A percentile compares a stretch with the other conserved stretches of the same genome.
These are phyloP conservation scores for Umbilicaria muhlenbergii DNA, from an alignment of 495 filamentous ascomycete genomes.

Conservation along the genomic window DNA sequence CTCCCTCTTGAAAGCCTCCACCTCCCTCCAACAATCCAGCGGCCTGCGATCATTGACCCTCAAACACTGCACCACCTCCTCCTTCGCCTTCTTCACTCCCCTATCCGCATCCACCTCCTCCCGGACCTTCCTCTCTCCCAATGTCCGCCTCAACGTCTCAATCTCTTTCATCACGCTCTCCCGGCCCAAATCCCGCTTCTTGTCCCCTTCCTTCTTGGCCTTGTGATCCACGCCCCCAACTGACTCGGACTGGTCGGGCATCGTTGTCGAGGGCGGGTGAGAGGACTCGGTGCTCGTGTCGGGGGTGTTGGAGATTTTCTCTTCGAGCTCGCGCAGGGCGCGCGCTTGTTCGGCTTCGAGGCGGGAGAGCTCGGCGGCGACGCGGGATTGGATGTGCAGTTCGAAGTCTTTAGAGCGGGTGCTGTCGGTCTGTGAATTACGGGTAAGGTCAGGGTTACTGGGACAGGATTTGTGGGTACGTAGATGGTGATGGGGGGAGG, in stretches of 20 bases:
- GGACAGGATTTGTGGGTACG: not conserved
- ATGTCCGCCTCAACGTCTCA: slow-evolving; percentile 57
- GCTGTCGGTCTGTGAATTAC: slow-evolving; percentile 33
- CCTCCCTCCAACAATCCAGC: slow-evolving; percentile 91
- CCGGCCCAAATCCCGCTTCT: slow-evolving; percentile 28
- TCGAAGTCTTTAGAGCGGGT: slow-evolving; percentile 72
- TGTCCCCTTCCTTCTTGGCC: slow-evolving; percentile 18
- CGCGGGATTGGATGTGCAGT: slow-evolving; percentile 76
- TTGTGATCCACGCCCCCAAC: slow-evolving; percentile 15
- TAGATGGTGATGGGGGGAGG: not conserved
- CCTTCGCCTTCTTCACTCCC: slow-evolving; percentile 52
- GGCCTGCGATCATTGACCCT: slow-evolving; percentile 74
- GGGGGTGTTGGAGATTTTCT: slow-evolving; percentile 30
- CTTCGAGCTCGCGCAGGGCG: slow-evolving; percentile 45
- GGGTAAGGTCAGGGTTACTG: slow-evolving; percentile 1
- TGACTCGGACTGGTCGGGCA: slow-evolving; percentile 6
- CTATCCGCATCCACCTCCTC: slow-evolving; percentile 40
- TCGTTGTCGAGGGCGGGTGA: slow-evolving; percentile 18
- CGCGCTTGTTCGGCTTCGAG: slow-evolving; percentile 41
- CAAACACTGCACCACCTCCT: slow-evolving; percentile 68
- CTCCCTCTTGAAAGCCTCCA: slow-evolving; percentile 75
- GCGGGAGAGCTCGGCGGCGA: slow-evolving; percentile 66
- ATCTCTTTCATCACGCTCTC: slow-evolving; percentile 50
- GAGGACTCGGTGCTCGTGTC: slow-evolving; percentile 23
- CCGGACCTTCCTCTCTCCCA: slow-evolving; percentile 53